Evolutionary conservation across 2,329 filamentous ascomycete genomes (phyloP).

Genomic region (Pezicula carpinea): DNA sequence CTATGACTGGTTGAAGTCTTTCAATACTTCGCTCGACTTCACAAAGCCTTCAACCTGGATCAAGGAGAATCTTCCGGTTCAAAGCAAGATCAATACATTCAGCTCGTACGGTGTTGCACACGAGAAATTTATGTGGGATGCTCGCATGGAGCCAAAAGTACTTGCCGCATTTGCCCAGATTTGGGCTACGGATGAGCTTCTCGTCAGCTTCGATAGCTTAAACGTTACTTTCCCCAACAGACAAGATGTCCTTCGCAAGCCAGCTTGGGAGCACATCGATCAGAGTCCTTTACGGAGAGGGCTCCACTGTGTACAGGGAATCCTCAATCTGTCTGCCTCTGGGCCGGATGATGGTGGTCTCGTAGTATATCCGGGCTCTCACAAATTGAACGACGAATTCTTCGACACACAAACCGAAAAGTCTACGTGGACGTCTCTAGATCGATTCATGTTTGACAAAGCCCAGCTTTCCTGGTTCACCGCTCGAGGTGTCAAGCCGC

Average conservation of each 20-base stretch:
- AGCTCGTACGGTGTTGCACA: constrained; percentile 29
- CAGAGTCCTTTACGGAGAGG: constrained; percentile 24
- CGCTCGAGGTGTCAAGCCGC: constrained; percentile 24
- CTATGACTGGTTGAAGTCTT: constrained; percentile 17
- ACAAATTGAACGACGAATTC: constrained; percentile 29
- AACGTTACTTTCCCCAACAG: constrained; percentile 34
- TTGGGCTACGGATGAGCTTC: constrained; percentile 33
- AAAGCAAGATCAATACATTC: constrained; percentile 29
- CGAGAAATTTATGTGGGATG: constrained; percentile 37
- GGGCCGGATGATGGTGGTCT: constrained; percentile 35
- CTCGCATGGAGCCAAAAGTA: constrained; percentile 33
- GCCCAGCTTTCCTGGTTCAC: constrained; percentile 30
- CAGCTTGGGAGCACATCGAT: constrained; percentile 34
- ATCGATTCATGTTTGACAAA: constrained; percentile 28
- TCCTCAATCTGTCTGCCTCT: constrained; percentile 27
- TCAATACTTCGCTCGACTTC: constrained; percentile 17
- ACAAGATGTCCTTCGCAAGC: constrained; percentile 21
- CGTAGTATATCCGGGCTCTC: constrained; percentile 29
- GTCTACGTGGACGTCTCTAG: constrained; percentile 22
- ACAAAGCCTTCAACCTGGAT: constrained; percentile 31
- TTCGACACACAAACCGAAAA: constrained; percentile 25
- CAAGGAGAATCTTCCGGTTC: constrained; percentile 32
- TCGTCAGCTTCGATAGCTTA: constrained; percentile 33
- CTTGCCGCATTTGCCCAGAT: constrained; percentile 31
- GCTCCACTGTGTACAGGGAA: constrained; percentile 28